A percentile compares a stretch with the other conserved stretches of the same genome.
Evolutionary conservation across 495 filamentous ascomycete species (phyloP).

Genomic region (Podospora sp.): DNA sequence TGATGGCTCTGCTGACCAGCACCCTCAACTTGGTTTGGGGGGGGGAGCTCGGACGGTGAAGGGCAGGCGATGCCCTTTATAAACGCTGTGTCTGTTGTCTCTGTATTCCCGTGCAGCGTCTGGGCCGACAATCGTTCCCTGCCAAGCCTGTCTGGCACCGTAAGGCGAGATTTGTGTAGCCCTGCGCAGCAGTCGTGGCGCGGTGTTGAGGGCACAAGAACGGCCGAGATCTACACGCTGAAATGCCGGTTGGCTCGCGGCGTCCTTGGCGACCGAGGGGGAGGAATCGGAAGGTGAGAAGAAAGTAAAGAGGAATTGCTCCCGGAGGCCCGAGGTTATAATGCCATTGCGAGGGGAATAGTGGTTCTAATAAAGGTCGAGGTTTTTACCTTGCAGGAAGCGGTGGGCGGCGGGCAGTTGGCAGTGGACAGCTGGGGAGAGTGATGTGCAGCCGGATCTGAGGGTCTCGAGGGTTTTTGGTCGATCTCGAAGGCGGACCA

Average conservation of each 20-base stretch:
- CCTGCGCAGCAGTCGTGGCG: conserved; percentile 33
- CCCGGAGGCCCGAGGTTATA: conserved; percentile 25
- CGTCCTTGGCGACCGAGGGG: conserved; percentile 28
- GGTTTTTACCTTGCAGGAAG: conserved; percentile 17
- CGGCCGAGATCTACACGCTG: conserved; percentile 36
- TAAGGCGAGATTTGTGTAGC: conserved; percentile 41
- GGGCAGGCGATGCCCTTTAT: background rate
- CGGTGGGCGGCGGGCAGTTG: conserved; percentile 7
- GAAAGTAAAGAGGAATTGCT: conserved; percentile 12
- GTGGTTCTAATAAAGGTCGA: background rate
- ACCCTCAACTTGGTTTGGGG: background rate
- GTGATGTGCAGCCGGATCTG: conserved; percentile 24
- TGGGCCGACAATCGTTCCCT: conserved; percentile 29
- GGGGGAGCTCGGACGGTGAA: background rate
- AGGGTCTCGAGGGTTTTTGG: conserved; percentile 31
- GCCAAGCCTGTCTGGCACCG: conserved; percentile 34
- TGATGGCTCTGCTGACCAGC: conserved; percentile 11
- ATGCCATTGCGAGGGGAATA: conserved; percentile 16
- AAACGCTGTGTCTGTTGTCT: background rate
- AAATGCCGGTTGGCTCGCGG: conserved; percentile 30
- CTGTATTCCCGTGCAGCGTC: background rate
- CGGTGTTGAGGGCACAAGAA: conserved; percentile 29
- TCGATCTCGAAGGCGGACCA: conserved; percentile 17
- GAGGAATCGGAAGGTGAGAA: conserved; percentile 13
- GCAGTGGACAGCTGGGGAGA: conserved; percentile 16